Percentiles rank a stretch among this genome's conserved stretches.
Evolutionary conservation across 352 stramenopile genomes (phyloP).

Genomic region (Lagenidium sp.): DNA sequence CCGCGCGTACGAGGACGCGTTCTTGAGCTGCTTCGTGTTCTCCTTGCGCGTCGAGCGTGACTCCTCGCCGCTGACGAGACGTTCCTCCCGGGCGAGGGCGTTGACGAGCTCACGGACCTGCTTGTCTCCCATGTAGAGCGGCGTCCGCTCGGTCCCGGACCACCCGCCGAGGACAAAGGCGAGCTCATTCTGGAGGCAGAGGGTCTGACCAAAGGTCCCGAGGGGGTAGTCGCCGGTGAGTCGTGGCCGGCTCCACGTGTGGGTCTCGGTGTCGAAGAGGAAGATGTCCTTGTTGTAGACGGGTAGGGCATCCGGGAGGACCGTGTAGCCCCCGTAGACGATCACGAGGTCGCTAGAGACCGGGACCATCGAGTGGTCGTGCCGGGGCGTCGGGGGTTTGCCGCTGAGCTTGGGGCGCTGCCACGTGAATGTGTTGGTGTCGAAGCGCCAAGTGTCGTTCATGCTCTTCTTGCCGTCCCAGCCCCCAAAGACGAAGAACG

Average conservation of each 20-base stretch:
- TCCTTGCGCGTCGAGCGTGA: constrained; percentile 20
- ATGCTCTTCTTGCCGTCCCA: constrained; percentile 74
- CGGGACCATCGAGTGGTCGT: constrained; percentile 62
- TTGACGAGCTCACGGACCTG: constrained; percentile 46
- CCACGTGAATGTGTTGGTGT: constrained; percentile 65
- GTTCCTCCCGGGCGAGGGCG: constrained; percentile 42
- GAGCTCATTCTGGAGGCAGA: constrained; percentile 34
- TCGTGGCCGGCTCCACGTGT: constrained; percentile 54
- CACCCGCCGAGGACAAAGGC: constrained; percentile 64
- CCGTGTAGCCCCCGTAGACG: constrained; percentile 76
- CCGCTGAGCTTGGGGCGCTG: constrained; percentile 52
- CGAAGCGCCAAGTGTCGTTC: constrained; percentile 70
- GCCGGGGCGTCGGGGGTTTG: constrained; percentile 49
- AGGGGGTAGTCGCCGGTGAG: constrained; percentile 63
- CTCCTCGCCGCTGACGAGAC: constrained; percentile 33
- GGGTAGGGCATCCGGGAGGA: constrained; percentile 31
- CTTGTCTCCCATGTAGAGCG: constrained; percentile 75
- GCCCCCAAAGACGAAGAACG: constrained; percentile 86
- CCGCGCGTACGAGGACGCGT: constrained; percentile 39
- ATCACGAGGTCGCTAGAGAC: constrained; percentile 29
- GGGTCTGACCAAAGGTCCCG: constrained; percentile 50
- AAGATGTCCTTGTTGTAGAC: constrained; percentile 76
- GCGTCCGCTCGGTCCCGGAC: constrained; percentile 63
- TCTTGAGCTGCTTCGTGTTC: constrained; percentile 26
- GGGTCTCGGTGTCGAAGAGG: constrained; percentile 41